Evolutionary conservation across 2,329 filamentous ascomycete genomes (phyloP), one percentile per base, ranked within the genome.

Genomic region (Verticillium zaregamsianum): DNA sequence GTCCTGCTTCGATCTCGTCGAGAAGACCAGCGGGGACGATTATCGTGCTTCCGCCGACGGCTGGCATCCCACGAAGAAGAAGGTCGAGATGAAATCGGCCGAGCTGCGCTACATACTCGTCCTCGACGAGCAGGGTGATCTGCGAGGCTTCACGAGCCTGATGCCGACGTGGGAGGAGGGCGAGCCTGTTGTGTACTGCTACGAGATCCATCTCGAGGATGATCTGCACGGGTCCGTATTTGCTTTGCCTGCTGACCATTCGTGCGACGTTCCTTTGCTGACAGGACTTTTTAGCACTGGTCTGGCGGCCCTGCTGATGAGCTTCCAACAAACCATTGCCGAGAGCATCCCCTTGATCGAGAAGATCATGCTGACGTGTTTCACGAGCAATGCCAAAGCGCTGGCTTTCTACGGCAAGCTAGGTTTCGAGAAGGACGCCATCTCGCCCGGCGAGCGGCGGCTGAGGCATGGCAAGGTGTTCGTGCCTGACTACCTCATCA

Each of bases 331-430:
- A 56, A 70, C 71, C 5, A 77, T 87, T 5, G 89, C 85, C 8
- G 65, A 73, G 25, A 80, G 80, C 60, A 81, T 88, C 25, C 77
- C 80, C 2, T 77, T 79, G 0, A 79, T 90, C 55, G 73, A 78
- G 25, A 92, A 92, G 73, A 79, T 86, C 55, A 93, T 93, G 90
- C 76, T 93, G 68, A 92, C 89, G 1, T 90, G 89, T 69, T 92
- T 91, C 69, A 73, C 81, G 59, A 79, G 80, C 64, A 93, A 93
- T 69, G 66, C 73, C 35, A 73, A 74, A 2, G 90, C 83, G 0
- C 74, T 83, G 49, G 69, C 66, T 3, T 89, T 92, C 67, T 93
- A 93, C 73, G 72, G 78, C 56, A 82, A 78, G 63, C 71, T 86
- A 14, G 89, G 89, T 0, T 89, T 85, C 68, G 73, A 65, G 40